These are phyloP conservation scores for Mortierella sp. DNA, from an alignment of 371 early-diverging fungal species.

Conservation along the genomic window DNA sequence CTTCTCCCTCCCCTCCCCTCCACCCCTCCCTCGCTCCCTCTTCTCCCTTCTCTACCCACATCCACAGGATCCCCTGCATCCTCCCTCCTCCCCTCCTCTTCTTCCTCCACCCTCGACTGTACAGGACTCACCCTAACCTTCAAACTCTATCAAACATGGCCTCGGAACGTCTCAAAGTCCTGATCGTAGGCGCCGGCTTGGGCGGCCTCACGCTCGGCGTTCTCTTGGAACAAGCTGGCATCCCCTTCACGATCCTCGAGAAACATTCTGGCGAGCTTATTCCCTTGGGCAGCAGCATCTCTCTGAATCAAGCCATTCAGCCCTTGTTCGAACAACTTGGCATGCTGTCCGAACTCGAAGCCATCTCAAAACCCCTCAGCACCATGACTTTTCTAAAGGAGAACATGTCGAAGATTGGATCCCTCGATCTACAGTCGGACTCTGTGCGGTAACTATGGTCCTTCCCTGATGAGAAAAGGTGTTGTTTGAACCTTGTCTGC, in stretches of 20 bases:
- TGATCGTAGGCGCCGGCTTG: slow-evolving; percentile 46
- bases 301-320: slow-evolving; percentile 37
- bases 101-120: neutral
- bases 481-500: too few species aligned
- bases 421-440: slow-evolving; percentile 40
- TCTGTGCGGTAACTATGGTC: slow-evolving; percentile 30
- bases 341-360: slow-evolving; percentile 34
- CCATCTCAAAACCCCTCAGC: slow-evolving; percentile 45
- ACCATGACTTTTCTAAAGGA: slow-evolving; percentile 49
- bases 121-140: neutral
- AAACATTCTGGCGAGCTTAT: slow-evolving; percentile 35
- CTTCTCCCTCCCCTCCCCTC: neutral
- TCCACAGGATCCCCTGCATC: neutral
- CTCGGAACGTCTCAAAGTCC: slow-evolving; percentile 30
- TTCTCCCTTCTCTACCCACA: neutral
- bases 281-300: slow-evolving; percentile 46
- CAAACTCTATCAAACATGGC: slow-evolving; percentile 11
- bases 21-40: neutral
- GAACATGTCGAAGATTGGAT: slow-evolving; percentile 42
- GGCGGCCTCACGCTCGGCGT: slow-evolving; percentile 39
- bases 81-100: neutral
- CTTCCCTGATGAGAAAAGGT: neutral
- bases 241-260: slow-evolving; percentile 36
- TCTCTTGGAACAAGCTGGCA: slow-evolving; percentile 42
- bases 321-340: slow-evolving; percentile 48